Evolutionary conservation across 2,329 filamentous ascomycete species (phyloP).

Genomic region (Trichoderma sp.): DNA sequence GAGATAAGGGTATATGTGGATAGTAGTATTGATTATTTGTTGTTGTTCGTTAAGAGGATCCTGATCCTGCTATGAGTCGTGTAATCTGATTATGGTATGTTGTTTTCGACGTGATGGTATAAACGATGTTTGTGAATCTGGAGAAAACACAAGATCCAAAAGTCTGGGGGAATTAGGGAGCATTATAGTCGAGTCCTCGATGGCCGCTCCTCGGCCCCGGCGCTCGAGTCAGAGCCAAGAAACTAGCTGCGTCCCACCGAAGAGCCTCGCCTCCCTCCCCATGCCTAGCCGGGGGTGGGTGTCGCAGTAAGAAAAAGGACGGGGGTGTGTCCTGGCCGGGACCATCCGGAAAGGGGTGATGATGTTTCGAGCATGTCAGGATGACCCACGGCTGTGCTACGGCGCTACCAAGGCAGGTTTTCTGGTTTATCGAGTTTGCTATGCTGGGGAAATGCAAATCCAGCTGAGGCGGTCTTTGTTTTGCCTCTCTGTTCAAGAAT

Average conservation of each 20-base stretch:
- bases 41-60: constrained; percentile 14
- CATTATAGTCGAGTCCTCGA: constrained; percentile 6
- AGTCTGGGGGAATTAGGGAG: constrained; percentile 15
- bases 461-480: neutral
- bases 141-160: neutral
- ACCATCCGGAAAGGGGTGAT: constrained; percentile 23
- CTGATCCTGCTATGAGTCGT: constrained; percentile 6
- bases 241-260: constrained; percentile 18
- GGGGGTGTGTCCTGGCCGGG: constrained; percentile 16
- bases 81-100: neutral
- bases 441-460: neutral
- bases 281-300: neutral
- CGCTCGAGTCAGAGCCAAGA: constrained; percentile 17
- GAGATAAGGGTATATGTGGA: neutral
- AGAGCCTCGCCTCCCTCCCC: constrained; percentile 21
- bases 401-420: neutral
- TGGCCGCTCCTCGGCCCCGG: constrained; percentile 11
- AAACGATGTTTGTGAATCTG: neutral
- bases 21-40: neutral
- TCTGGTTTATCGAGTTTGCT: neutral
- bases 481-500: neutral
- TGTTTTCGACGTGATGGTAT: neutral
- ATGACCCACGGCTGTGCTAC: constrained; percentile 17
- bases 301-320: neutral
- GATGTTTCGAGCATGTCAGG: constrained; percentile 21